Evolutionary conservation across 768 basidiomycete genomes (phyloP), one percentile per base, ranked within the genome.

Genomic region (Termitomyces sp.): DNA sequence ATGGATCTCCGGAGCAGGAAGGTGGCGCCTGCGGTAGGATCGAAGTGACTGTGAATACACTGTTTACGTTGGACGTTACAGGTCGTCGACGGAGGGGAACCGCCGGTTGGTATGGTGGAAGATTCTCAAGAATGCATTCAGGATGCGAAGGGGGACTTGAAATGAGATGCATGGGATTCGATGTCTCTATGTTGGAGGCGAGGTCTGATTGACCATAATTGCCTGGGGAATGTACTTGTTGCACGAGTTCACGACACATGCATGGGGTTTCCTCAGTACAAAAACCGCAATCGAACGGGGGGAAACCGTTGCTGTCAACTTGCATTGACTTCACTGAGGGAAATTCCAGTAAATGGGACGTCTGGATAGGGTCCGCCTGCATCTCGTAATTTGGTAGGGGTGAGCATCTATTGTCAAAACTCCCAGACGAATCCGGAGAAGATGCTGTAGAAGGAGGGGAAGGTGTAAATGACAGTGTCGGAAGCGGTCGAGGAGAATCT

Each of bases 1-100:
- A 77, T 2, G 93, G 93, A 64, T 95, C 91, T 12, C 93, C 93
- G 16, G 91, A 89, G 68, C 93, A 95, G 32, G 70, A 66, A 35
- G 70, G 64, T 15, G 63, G 55, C 33, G 67, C 54, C 39, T 66
- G 59, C 46, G 63, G 56, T 23, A 57, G 55, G 31, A 71, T 60
- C 22, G 70, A 66, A 23, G 70, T 63, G 18, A 79, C 73, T 9
- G 83, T 79, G 66, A 89, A 89, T 33, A 88, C 70, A 12, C 80
- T 69, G 52, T 78, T 81, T 33, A 69, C 60, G 5, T 68, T 70
- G 15, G 72, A 64, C 39, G 67, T 61, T 1, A 72, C 63, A 32
- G 72, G 59, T 29, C 81, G 78, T 38, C 86, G 84, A 50, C 86
- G 87, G 35, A 95, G 81, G 31, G 91, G 91, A 25, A 95, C 84